Base-by-base conservation (phyloP, 345 rosid species). In the Turnera subulata region DNA sequence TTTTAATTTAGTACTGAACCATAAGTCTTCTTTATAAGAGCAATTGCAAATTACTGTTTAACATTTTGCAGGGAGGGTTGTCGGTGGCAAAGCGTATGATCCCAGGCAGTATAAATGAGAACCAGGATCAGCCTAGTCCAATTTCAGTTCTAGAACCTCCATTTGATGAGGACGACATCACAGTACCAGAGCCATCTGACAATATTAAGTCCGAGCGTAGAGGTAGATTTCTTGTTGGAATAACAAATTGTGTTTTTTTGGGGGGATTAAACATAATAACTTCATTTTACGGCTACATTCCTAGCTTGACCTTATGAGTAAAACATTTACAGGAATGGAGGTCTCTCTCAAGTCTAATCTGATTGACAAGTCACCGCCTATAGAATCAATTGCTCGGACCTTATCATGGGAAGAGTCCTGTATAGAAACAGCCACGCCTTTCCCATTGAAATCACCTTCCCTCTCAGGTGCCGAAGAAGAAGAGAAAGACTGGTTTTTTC, bases 51-150 rank as follows among this genome's bases (percentile, higher is more conserved):
- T 32, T 55, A 6, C 10, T 17, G 11, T 55, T 13, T 11, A 46
- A 43, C 20, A 22, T n/a, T 56, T 73, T 74, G 74, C 79, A 93
- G 97, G 83, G 63, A 19, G 80, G 64, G 13, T 25, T 78, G 42
- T 76, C 80, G 43, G 67, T 76, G 53, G 65, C 79, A 16, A 85
- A 77, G 60, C 75, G 71, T 39, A 55, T 56, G 43, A 48, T 72
- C 58, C 46, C 64, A 49, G 73, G 67, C 53, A 76, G 46, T 73
- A 60, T 42, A 25, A 77, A 63, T 53, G 88, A 83, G 73, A 88
- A 77, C 82, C 94, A 80, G 74, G 96, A 87, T 75, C 99, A 90
- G 67, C 97, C 91, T 29, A 94, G 97, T 69, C 99, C 96, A 46
- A 80, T 84, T 38, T 90, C 99, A 5, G 96, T 85, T 78, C 70